Evolutionary conservation across 2,329 filamentous ascomycete species (phyloP).

Genomic region (Fusarium humuli): DNA sequence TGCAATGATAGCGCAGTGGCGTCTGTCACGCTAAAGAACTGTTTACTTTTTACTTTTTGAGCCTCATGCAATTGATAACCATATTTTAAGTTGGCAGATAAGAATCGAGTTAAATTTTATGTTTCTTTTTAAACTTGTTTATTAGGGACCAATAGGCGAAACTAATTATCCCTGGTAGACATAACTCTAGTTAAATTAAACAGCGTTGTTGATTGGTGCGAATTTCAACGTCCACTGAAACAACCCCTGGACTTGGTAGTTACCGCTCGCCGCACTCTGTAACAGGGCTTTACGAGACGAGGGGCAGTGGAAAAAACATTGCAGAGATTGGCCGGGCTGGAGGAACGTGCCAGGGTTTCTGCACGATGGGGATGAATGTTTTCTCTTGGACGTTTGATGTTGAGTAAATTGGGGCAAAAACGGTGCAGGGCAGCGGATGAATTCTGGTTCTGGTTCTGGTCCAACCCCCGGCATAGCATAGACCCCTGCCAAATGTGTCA

Average conservation of each 20-base stretch:
- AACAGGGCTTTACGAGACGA: slow-evolving; percentile 10
- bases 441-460: neutral
- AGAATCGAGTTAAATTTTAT: neutral
- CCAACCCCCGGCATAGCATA: neutral
- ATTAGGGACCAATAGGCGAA: neutral
- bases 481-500: slow-evolving; percentile 2
- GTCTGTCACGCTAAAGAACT: neutral
- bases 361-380: slow-evolving; percentile 5
- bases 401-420: slow-evolving; percentile 1
- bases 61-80: neutral
- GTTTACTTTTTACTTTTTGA: neutral
- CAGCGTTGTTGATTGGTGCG: slow-evolving; percentile 17
- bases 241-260: slow-evolving; percentile 1
- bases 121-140: slow-evolving; percentile 31
- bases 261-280: slow-evolving; percentile 15
- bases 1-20: neutral
- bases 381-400: slow-evolving; percentile 10
- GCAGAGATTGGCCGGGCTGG: neutral
- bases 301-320: neutral
- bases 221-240: slow-evolving; percentile 10
- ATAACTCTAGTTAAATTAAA: slow-evolving; percentile 7
- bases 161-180: neutral
- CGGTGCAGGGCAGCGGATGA: slow-evolving; percentile 6
- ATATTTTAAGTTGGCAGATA: neutral
- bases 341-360: neutral